Evolutionary conservation across 805 yeast species (phyloP), one percentile per base, ranked within the genome.

Genomic region (Starmerella bombicola): DNA sequence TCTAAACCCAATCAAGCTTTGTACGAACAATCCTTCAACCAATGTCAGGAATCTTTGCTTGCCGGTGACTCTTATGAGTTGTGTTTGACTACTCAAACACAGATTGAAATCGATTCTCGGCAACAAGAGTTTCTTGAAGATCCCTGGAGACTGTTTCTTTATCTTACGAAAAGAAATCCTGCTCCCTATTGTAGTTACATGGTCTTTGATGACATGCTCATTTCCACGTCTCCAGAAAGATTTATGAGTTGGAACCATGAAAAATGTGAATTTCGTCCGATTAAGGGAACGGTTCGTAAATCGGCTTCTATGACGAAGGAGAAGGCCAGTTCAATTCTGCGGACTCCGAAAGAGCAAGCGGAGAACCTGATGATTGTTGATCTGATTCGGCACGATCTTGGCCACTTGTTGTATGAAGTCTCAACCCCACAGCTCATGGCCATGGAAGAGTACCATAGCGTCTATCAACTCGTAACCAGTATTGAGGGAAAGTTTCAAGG

Each of bases 321-420:
- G 25, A 62, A 63, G 25, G 97, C 95, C 0, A 65, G 74, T 3
- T 57, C 60, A 29, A 70, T 84, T 17, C 62, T 88, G 34, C 71
- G 77, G 38, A 78, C 93, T 1, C 91, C 93, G 3, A 91, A 91
- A 58, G 99, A 91, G 59, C 73, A 80, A 56, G 98, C 95, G 0
- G 99, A 91, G 56, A 91, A 91, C 50, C 64, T 91, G 43, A 91
- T 91, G 98, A 91, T 91, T 63, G 93, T 91, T 6, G 99, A 91
- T 59, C 63, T 91, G 43, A 93, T 91, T 35, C 71, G 99, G 41
- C 95, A 93, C 60, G 98, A 91, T 56, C 66, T 91, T 35, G 76
- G 74, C 54, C 75, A 76, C 49, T 64, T 83, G 31, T 63, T 84
- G 13, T 65, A 72, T 0, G 56, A 69, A 3, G 95, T 93, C 3